Evolutionary conservation across 1,284 basidiomycete genomes (phyloP).

Genomic region (Trichosporon coremiiforme): DNA sequence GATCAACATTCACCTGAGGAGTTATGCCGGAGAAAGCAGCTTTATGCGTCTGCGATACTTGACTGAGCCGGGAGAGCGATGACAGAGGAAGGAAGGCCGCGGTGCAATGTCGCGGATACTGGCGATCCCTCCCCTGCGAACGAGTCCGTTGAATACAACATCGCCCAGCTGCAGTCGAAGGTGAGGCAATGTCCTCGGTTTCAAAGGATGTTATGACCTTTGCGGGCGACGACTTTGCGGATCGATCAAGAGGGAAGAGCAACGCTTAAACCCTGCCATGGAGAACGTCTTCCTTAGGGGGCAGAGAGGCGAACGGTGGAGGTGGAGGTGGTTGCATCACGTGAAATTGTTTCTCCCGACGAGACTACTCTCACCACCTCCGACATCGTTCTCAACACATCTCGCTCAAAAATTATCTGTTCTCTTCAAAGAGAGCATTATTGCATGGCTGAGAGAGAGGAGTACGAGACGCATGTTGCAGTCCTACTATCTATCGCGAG

Average conservation of each 20-base stretch:
- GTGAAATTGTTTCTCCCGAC: too few species aligned
- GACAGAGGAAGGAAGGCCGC: slow-evolving; percentile 1
- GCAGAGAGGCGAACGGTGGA: too few species aligned
- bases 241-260: background rate
- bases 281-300: too few species aligned
- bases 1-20: background rate
- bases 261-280: too few species aligned
- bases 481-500: too few species aligned
- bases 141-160: background rate
- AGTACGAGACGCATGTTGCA: too few species aligned
- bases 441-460: too few species aligned
- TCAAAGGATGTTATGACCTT: background rate
- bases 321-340: too few species aligned
- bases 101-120: background rate
- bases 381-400: too few species aligned
- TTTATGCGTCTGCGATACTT: background rate
- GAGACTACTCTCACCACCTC: too few species aligned
- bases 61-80: slow-evolving; percentile 2
- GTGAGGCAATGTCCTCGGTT: background rate
- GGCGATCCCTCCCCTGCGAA: background rate
- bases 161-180: background rate
- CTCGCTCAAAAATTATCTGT: too few species aligned
- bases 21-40: background rate
- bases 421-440: too few species aligned
- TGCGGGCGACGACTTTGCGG: background rate